A percentile compares a stretch with the other conserved stretches of the same genome.
Conservation (phyloP, 2,329 filamentous ascomycete species). For the Botrytis fabae region DNA sequence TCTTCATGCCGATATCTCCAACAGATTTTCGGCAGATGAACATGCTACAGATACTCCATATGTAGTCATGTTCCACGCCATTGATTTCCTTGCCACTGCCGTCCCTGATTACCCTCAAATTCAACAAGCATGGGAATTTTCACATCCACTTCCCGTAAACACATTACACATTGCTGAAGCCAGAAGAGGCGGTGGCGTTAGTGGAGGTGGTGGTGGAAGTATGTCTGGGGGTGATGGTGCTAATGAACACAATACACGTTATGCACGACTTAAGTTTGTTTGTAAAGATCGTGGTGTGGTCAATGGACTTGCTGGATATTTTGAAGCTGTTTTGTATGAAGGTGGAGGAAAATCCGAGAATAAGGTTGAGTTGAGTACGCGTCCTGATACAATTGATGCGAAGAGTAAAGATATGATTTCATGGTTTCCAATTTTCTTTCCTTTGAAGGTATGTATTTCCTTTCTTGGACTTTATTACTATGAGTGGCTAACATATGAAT, state of each 20-base stretch:
- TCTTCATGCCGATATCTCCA: slow-evolving; percentile 76
- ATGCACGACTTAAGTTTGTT: slow-evolving; percentile 75
- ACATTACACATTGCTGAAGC: slow-evolving; percentile 57
- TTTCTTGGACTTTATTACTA: not conserved
- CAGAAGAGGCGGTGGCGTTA: slow-evolving; percentile 63
- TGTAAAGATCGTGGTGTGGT: slow-evolving; percentile 77
- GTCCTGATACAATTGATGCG: slow-evolving; percentile 84
- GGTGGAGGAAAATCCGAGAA: slow-evolving; percentile 47
- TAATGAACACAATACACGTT: slow-evolving; percentile 90
- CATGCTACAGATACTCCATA: slow-evolving; percentile 88
- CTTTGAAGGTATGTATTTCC: slow-evolving; percentile 70
- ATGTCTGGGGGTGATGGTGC: slow-evolving; percentile 75
- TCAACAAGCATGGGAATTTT: slow-evolving; percentile 78
- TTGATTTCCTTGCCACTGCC: slow-evolving; percentile 76
- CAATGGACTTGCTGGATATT: slow-evolving; percentile 91
- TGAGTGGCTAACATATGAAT: slow-evolving; percentile 32
- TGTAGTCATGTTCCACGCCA: slow-evolving; percentile 87
- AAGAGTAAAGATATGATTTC: slow-evolving; percentile 99
- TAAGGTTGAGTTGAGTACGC: slow-evolving; percentile 84
- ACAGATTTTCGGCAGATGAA: slow-evolving; percentile 59
- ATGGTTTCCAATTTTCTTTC: slow-evolving; percentile 99
- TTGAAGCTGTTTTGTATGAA: slow-evolving; percentile 90
- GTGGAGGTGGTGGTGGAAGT: slow-evolving; percentile 68
- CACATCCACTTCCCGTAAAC: slow-evolving; percentile 66
- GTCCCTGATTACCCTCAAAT: slow-evolving; percentile 62